Evolutionary conservation across 495 filamentous ascomycete genomes (phyloP).

Genomic region (Astrothelium macrocarpum): DNA sequence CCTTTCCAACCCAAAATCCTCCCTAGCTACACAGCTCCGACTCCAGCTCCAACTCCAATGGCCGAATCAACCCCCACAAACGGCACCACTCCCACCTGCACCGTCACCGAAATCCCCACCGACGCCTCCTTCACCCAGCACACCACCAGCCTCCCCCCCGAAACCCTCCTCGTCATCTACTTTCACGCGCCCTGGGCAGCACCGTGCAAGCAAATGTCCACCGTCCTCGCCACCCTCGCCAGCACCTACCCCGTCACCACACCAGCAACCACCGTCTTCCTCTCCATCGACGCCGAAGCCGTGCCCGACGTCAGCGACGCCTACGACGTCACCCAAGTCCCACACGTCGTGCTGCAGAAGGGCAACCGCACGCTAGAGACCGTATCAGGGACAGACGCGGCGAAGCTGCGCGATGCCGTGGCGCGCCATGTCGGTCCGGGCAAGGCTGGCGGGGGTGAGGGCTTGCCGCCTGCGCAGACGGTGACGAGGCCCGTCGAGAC

Average conservation of each 20-base stretch:
- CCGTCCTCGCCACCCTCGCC: constrained; percentile 76
- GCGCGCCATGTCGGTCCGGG: constrained; percentile 57
- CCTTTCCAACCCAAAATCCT: not conserved
- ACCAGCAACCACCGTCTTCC: constrained; percentile 63
- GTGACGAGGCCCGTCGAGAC: constrained; percentile 26
- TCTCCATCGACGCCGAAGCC: constrained; percentile 82
- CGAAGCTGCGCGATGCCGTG: constrained; percentile 69
- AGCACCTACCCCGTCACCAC: constrained; percentile 60
- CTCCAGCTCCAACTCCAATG: not conserved
- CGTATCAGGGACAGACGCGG: constrained; percentile 78
- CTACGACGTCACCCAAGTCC: constrained; percentile 90
- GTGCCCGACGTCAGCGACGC: constrained; percentile 75
- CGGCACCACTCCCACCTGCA: constrained; percentile 21
- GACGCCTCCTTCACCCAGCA: constrained; percentile 58
- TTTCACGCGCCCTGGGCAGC: constrained; percentile 97
- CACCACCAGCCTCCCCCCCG: constrained; percentile 51
- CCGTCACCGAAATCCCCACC: constrained; percentile 60
- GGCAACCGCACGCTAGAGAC: constrained; percentile 62
- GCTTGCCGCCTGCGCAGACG: constrained; percentile 45
- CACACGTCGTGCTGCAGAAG: constrained; percentile 74
- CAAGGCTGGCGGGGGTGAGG: constrained; percentile 28
- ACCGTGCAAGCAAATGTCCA: constrained; percentile 85
- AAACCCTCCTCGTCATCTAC: constrained; percentile 69
- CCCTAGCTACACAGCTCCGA: not conserved
- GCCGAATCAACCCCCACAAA: too few relatives aligned